A percentile compares a stretch with the other conserved stretches of the same genome.
phyloP scores from a whole-genome alignment of 805 yeast genomes.

The Myxozyma vanderwaltii region DNA sequence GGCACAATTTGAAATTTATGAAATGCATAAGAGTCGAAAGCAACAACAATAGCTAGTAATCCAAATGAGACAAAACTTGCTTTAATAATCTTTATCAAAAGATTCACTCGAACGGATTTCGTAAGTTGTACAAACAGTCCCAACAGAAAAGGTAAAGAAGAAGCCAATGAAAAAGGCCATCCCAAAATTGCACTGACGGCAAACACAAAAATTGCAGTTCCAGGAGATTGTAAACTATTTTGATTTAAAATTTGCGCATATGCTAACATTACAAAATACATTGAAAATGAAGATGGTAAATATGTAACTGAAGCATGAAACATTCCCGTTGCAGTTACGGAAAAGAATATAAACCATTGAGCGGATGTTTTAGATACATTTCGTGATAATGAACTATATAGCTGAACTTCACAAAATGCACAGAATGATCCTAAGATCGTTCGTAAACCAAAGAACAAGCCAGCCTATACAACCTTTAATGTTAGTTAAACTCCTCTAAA shows the following conservation, averaged over 20 bases:
- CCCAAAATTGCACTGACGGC: constrained; percentile 77
- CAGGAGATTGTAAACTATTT: constrained; percentile 9
- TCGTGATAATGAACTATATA: constrained; percentile 49
- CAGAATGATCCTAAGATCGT: constrained; percentile 47
- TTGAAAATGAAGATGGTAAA: constrained; percentile 79
- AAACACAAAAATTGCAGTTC: constrained; percentile 44
- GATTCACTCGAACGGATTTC: background rate
- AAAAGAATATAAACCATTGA: constrained; percentile 63
- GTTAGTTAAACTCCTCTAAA: background rate
- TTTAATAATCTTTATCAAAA: constrained; percentile 29
- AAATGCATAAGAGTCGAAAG: constrained; percentile 65
- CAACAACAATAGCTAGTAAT: constrained; percentile 38
- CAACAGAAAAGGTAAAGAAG: constrained; percentile 62
- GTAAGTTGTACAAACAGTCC: constrained; percentile 36
- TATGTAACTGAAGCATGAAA: constrained; percentile 85
- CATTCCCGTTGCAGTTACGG: constrained; percentile 74
- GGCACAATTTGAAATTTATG: constrained; percentile 64
- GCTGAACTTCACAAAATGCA: constrained; percentile 55
- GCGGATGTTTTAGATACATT: constrained; percentile 49
- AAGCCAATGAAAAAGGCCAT: constrained; percentile 82
- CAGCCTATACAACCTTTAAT: constrained; percentile 6
- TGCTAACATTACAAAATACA: constrained; percentile 48
- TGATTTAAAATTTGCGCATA: constrained; percentile 38
- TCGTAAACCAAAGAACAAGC: constrained; percentile 58
- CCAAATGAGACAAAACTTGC: constrained; percentile 14